A percentile compares a stretch with the other conserved stretches of the same genome.
Evolutionary conservation across 2,329 filamentous ascomycete species (phyloP).

Genomic region (Fusarium redolens): DNA sequence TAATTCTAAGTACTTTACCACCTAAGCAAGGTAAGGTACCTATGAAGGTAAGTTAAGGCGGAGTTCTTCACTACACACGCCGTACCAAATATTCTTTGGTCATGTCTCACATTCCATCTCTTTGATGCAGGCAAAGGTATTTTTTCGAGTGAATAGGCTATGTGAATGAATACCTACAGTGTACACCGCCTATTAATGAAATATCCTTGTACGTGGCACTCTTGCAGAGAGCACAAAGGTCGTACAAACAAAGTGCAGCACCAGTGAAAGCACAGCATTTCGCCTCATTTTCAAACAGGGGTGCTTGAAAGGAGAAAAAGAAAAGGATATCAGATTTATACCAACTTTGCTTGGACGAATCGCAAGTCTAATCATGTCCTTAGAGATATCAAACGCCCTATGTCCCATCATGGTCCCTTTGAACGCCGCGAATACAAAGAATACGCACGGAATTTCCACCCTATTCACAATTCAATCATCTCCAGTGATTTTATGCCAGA

Average conservation of each 20-base stretch:
- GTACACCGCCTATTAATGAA: not conserved
- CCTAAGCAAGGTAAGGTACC: not conserved
- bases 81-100: not conserved
- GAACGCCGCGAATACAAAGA: constrained; percentile 27
- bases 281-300: constrained; percentile 9
- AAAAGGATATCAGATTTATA: not conserved
- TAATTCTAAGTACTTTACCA: not conserved
- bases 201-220: constrained; percentile 10
- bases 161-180: not conserved
- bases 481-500: constrained; percentile 59
- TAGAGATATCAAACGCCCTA: constrained; percentile 18
- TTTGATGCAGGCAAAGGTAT: not conserved
- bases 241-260: constrained; percentile 2
- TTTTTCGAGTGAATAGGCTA: not conserved
- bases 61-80: not conserved
- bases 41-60: not conserved
- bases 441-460: not conserved
- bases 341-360: not conserved
- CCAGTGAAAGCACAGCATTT: not conserved
- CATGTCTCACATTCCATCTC: not conserved
- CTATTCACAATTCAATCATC: constrained; percentile 26
- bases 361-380: not conserved
- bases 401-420: constrained; percentile 1
- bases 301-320: not conserved
- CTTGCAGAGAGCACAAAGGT: not conserved